Evolutionary conservation across 148 eudicot genomes (phyloP).

Genomic region (Cornus florida): DNA sequence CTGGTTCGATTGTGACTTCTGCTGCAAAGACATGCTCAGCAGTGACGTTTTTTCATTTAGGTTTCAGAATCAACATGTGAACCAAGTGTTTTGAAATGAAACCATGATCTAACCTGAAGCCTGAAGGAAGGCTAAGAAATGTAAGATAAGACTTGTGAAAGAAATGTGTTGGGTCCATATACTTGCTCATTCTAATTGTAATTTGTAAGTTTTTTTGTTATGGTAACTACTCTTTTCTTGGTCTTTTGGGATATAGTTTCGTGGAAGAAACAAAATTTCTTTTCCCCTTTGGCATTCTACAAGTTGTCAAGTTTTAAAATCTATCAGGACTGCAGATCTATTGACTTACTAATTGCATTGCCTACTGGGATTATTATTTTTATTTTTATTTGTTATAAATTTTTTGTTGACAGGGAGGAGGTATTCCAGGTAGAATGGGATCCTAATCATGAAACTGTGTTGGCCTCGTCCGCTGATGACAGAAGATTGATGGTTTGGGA

Average conservation of each 20-base stretch:
- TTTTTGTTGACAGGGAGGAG: conserved; percentile 59
- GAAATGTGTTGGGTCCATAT: too few species aligned
- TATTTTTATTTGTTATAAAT: neutral
- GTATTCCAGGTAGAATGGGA: conserved; percentile 99
- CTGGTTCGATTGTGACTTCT: neutral
- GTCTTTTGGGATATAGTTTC: too few species aligned
- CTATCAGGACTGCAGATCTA: neutral
- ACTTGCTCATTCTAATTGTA: too few species aligned
- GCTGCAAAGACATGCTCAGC: neutral
- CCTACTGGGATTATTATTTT: neutral
- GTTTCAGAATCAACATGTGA: neutral
- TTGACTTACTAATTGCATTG: neutral
- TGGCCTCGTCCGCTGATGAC: conserved; percentile 92
- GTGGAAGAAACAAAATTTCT: neutral
- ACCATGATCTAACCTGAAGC: too few species aligned
- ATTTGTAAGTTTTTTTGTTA: too few species aligned
- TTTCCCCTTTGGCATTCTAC: neutral
- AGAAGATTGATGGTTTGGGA: conserved; percentile 99
- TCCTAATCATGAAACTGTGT: conserved; percentile 90
- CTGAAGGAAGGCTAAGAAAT: too few species aligned
- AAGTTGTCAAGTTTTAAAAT: too few species aligned
- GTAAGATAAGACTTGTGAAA: too few species aligned
- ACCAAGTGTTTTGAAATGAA: neutral
- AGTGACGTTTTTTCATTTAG: neutral
- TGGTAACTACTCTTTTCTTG: too few species aligned